These are phyloP conservation scores for Talaromyces ruber DNA, from an alignment of 495 filamentous ascomycete species.

Conservation along the genomic window DNA sequence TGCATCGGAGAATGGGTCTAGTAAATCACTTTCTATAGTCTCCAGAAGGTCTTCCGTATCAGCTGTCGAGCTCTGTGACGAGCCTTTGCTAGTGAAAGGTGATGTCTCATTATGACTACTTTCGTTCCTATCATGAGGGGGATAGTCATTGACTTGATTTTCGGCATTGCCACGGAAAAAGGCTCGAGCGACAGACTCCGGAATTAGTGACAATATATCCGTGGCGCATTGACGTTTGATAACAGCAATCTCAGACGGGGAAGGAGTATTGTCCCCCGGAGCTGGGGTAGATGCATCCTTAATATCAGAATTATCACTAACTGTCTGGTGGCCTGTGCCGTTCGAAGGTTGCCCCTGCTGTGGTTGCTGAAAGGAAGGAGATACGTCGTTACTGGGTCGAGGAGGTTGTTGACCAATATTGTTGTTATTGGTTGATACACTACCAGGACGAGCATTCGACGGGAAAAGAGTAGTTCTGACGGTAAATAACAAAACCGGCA, in stretches of 20 bases:
- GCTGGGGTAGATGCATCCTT: background rate
- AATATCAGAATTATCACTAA: background rate
- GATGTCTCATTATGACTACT: constrained; percentile 10
- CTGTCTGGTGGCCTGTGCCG: background rate
- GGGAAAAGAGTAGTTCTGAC: constrained; percentile 72
- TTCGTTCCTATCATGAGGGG: background rate
- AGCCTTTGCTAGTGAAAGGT: constrained; percentile 16
- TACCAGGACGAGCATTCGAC: constrained; percentile 49
- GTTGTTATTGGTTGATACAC: constrained; percentile 11
- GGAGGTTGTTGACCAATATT: constrained; percentile 5
- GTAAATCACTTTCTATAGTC: constrained; percentile 39
- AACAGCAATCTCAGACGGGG: constrained; percentile 31
- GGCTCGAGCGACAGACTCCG: constrained; percentile 26
- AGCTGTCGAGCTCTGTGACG: background rate
- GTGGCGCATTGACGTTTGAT: constrained; percentile 51
- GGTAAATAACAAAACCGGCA: constrained; percentile 66
- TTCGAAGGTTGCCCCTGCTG: background rate
- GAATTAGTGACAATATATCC: constrained; percentile 38
- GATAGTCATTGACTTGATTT: constrained; percentile 4
- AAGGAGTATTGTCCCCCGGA: constrained; percentile 5
- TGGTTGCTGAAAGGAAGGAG: background rate
- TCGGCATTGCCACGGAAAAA: constrained; percentile 26
- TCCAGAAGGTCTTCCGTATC: constrained; percentile 29
- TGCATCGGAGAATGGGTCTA: constrained; percentile 68
- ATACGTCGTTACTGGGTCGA: background rate